phyloP scores from a whole-genome alignment of 2,329 filamentous ascomycete genomes.

The Monosporascus sp. region DNA sequence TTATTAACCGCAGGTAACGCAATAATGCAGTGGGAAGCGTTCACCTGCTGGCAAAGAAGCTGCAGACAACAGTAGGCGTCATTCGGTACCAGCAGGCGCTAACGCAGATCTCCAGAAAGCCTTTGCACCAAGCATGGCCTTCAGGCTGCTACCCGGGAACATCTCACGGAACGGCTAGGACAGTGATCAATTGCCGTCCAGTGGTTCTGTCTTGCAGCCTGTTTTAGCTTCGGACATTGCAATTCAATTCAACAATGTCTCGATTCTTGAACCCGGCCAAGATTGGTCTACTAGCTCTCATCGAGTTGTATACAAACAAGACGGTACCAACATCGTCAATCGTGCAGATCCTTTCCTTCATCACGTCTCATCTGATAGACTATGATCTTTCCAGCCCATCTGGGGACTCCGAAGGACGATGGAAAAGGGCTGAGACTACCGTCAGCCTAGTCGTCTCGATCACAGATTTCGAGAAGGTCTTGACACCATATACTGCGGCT shows the following conservation, averaged over 20 bases:
- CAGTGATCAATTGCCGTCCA: constrained; percentile 1
- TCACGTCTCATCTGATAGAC: constrained; percentile 65
- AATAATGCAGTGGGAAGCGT: too few relatives aligned
- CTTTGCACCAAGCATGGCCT: too few relatives aligned
- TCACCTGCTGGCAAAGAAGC: too few relatives aligned
- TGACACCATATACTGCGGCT: constrained; percentile 45
- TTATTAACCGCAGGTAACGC: too few relatives aligned
- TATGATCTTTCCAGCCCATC: constrained; percentile 29
- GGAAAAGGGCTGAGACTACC: constrained; percentile 44
- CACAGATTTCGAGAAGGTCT: constrained; percentile 54
- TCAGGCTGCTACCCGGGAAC: not conserved
- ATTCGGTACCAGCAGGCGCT: too few relatives aligned
- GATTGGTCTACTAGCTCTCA: constrained; percentile 73
- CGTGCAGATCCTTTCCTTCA: constrained; percentile 71
- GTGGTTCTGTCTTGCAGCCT: not conserved
- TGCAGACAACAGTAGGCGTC: too few relatives aligned
- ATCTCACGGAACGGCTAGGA: too few relatives aligned
- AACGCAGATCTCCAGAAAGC: too few relatives aligned
- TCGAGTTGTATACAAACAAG: constrained; percentile 74
- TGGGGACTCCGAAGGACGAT: constrained; percentile 30
- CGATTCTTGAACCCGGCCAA: constrained; percentile 87
- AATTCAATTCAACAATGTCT: constrained; percentile 48
- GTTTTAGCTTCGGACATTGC: not conserved
- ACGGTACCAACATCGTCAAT: constrained; percentile 64
- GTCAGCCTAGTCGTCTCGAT: constrained; percentile 51